Conservation (phyloP, 148 eudicot genomes). For the Amaranthus cruentus region DNA sequence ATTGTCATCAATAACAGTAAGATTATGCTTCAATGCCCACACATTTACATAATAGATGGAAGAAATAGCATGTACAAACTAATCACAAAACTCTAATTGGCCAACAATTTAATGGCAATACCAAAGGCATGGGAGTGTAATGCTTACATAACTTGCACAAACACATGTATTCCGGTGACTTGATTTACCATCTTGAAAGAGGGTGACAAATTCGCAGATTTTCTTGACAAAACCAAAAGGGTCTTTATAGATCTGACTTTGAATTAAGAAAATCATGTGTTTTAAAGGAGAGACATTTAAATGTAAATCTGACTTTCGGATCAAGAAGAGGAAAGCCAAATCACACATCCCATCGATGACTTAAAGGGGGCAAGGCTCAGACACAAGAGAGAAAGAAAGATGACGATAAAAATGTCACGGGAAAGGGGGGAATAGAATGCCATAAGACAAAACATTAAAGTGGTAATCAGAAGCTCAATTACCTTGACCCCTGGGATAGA, state of each 20-base stretch:
- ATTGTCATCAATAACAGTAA: not conserved
- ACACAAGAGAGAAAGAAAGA: not conserved
- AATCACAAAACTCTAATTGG: not conserved
- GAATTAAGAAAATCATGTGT: not conserved
- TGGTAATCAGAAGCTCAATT: not conserved
- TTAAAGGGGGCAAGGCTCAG: not conserved
- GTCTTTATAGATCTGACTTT: not conserved
- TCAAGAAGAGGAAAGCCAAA: not conserved
- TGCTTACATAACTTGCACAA: not conserved
- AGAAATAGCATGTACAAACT: not conserved
- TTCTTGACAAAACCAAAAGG: not conserved
- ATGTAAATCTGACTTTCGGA: not conserved
- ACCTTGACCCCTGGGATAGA: slow-evolving; percentile 43
- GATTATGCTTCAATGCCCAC: not conserved
- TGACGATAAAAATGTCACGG: not conserved
- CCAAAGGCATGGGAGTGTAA: not conserved
- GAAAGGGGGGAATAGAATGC: not conserved
- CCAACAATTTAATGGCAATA: not conserved
- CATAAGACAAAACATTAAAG: not conserved
- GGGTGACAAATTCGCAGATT: not conserved
- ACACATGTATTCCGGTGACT: not conserved
- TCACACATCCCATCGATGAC: not conserved
- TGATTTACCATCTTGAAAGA: not conserved
- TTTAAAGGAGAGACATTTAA: not conserved
- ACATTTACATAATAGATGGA: not conserved